phyloP scores from a whole-genome alignment of 2,329 filamentous ascomycete genomes.

The Xylaria hypoxylon region DNA sequence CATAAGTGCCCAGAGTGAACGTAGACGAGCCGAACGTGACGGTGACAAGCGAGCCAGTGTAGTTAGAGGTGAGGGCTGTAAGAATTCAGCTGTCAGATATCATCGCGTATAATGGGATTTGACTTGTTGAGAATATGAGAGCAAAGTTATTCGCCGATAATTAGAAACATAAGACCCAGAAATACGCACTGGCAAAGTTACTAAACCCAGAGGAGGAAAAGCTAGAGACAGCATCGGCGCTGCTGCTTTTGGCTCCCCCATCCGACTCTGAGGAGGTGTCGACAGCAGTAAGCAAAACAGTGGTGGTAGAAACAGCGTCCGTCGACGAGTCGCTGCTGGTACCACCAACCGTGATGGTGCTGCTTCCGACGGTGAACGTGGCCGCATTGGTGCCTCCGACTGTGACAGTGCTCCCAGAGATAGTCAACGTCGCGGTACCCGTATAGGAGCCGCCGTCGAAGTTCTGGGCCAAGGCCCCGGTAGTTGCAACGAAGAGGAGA shows the following conservation, averaged over 20 bases:
- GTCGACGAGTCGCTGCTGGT: conserved; percentile 15
- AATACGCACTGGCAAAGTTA: conserved; percentile 4
- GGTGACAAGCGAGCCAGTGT: conserved; percentile 34
- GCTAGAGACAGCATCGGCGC: neutral
- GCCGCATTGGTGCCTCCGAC: conserved; percentile 34
- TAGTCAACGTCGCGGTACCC: conserved; percentile 30
- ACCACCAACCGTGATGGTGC: conserved; percentile 30
- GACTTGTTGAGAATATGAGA: neutral
- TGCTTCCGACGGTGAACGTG: conserved; percentile 33
- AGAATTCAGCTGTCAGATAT: neutral
- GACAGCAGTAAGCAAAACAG: conserved; percentile 2
- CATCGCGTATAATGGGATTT: neutral
- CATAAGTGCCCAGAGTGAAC: conserved; percentile 20
- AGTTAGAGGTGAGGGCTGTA: conserved; percentile 26
- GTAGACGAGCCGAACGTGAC: conserved; percentile 31
- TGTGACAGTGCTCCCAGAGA: conserved; percentile 33
- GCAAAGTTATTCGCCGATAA: neutral
- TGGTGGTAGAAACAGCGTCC: conserved; percentile 4
- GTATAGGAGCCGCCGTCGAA: conserved; percentile 27
- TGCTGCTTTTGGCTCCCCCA: neutral
- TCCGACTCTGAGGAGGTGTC: conserved; percentile 10
- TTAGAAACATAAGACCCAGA: neutral
- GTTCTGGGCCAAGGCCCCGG: conserved; percentile 39
- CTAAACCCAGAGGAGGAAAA: conserved; percentile 2
- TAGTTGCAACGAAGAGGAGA: conserved; percentile 38